These are phyloP conservation scores for Bryum argenteum DNA, from an alignment of 225 moss, liverwort and hornwort species.

Conservation along the genomic window DNA sequence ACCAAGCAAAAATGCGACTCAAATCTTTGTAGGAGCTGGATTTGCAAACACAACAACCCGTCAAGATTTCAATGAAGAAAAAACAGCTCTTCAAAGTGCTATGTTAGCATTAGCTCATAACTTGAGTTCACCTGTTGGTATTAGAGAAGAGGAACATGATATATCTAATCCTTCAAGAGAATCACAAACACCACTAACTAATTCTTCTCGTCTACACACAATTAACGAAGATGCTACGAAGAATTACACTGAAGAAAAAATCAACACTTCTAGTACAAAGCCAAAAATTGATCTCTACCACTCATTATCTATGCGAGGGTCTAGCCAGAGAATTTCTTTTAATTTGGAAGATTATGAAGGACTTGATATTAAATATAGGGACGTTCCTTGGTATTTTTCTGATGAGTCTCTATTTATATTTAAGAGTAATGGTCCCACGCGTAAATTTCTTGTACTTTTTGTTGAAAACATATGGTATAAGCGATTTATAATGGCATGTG, in stretches of 20 bases:
- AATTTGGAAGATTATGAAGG: conserved; percentile 72
- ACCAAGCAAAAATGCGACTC: conserved; percentile 45
- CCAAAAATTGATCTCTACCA: conserved; percentile 37
- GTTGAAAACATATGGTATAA: conserved; percentile 71
- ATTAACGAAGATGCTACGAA: neutral
- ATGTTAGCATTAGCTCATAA: conserved; percentile 66
- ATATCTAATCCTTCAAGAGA: conserved; percentile 16
- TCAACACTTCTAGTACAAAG: neutral
- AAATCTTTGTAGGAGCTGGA: conserved; percentile 64
- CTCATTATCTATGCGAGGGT: conserved; percentile 37
- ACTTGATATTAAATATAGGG: conserved; percentile 41
- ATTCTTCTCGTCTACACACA: neutral
- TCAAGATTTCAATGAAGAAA: conserved; percentile 47
- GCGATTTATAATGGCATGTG: conserved; percentile 46
- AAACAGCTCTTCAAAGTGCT: conserved; percentile 77
- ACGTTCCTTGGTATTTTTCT: conserved; percentile 75
- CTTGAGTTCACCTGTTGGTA: conserved; percentile 33
- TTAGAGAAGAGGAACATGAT: neutral
- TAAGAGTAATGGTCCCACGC: conserved; percentile 38
- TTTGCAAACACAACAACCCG: conserved; percentile 48
- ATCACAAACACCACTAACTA: conserved; percentile 11
- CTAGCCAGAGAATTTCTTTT: conserved; percentile 60
- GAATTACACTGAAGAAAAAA: neutral
- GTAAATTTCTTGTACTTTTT: conserved; percentile 46
- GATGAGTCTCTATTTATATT: conserved; percentile 75